Evolutionary conservation across 805 yeast genomes (phyloP).

Genomic region (Candida sphagnicola): DNA sequence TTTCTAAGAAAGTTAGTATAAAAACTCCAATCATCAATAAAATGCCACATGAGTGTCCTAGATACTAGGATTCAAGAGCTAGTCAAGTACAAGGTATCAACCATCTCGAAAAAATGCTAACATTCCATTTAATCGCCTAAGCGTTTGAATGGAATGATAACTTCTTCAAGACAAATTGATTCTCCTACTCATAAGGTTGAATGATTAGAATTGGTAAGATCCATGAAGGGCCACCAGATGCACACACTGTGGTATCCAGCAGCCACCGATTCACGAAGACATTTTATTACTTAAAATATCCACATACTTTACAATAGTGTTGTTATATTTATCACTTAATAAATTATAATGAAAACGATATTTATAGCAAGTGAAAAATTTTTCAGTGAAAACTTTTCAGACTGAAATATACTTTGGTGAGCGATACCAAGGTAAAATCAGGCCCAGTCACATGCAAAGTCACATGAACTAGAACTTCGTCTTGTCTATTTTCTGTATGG

Average conservation of each 20-base stretch:
- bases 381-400: too few relatives aligned
- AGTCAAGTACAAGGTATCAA: constrained; percentile 21
- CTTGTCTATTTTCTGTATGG: too few relatives aligned
- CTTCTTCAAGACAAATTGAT: constrained; percentile 16
- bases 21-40: constrained; percentile 2
- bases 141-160: constrained; percentile 5
- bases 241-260: too few relatives aligned
- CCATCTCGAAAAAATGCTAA: constrained; percentile 13
- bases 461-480: too few relatives aligned
- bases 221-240: background rate
- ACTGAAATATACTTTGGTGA: too few relatives aligned
- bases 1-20: constrained; percentile 31
- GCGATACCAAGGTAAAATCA: too few relatives aligned
- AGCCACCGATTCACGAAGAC: background rate
- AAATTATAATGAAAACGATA: background rate
- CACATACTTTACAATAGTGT: background rate
- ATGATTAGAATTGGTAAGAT: constrained; percentile 2
- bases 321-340: too few relatives aligned
- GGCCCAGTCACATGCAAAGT: too few relatives aligned
- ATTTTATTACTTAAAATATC: background rate
- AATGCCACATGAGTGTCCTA: constrained; percentile 39
- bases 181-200: constrained; percentile 10
- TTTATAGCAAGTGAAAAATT: constrained; percentile 3
- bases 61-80: constrained; percentile 32
- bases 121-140: background rate